Evolutionary conservation across 352 stramenopile genomes (phyloP).

Genomic region (Elongisporangium anandrum): DNA sequence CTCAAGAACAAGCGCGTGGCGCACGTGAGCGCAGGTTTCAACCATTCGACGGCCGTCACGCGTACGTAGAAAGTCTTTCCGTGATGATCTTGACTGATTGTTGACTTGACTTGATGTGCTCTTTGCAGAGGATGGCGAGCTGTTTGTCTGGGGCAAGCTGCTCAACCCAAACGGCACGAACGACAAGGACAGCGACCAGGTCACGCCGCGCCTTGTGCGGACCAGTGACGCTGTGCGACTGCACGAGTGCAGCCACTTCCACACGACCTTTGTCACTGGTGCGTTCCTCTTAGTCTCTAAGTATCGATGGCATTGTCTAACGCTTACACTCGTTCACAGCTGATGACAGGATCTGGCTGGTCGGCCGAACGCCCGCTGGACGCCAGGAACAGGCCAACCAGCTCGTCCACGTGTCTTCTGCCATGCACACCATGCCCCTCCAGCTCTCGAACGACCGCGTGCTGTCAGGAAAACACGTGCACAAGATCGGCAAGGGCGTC

Average conservation of each 20-base stretch:
- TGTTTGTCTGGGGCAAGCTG: conserved; percentile 86
- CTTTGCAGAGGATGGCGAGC: conserved; percentile 55
- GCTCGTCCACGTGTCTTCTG: conserved; percentile 52
- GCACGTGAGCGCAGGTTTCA: conserved; percentile 77
- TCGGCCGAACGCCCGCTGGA: conserved; percentile 71
- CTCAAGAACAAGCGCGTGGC: conserved; percentile 65
- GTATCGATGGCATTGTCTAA: conserved; percentile 9
- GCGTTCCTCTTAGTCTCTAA: conserved; percentile 4
- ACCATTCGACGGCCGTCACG: conserved; percentile 68
- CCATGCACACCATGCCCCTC: conserved; percentile 68
- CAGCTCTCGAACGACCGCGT: conserved; percentile 53
- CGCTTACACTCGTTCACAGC: conserved; percentile 17
- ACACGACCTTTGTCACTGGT: conserved; percentile 81
- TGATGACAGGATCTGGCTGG: conserved; percentile 71
- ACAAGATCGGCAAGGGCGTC: conserved; percentile 73
- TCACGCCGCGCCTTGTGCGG: conserved; percentile 63
- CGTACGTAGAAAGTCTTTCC: conserved; percentile 12
- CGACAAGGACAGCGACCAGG: conserved; percentile 61
- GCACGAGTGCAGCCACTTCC: conserved; percentile 78
- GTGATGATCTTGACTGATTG: conserved; percentile 1
- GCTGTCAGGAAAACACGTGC: conserved; percentile 38
- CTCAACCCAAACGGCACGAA: conserved; percentile 62
- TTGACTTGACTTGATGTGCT: conserved; percentile 1
- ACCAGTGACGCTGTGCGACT: conserved; percentile 66
- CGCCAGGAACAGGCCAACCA: conserved; percentile 46